Evolutionary conservation across 2,329 filamentous ascomycete species (phyloP).

Genomic region (Penicillium glabrum): DNA sequence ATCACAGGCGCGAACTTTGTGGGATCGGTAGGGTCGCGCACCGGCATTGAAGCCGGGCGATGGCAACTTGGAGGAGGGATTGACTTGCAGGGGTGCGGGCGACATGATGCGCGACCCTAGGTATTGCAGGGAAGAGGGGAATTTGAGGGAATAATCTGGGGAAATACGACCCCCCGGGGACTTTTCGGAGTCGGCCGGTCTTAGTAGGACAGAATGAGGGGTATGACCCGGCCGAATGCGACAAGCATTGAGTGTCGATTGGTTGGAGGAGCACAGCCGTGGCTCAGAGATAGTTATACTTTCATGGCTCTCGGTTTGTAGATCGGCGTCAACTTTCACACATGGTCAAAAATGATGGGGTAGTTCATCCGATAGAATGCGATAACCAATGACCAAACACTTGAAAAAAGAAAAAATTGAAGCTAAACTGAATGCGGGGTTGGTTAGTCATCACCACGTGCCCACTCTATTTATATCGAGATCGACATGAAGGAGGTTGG

Average conservation of each 20-base stretch:
- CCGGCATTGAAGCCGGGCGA: conserved; percentile 42
- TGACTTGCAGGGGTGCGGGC: conserved; percentile 30
- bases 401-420: neutral
- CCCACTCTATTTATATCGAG: conserved; percentile 17
- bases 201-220: conserved; percentile 21
- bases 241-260: conserved; percentile 7
- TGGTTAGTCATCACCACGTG: conserved; percentile 18
- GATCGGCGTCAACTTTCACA: neutral
- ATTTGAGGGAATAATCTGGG: conserved; percentile 13
- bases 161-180: conserved; percentile 14
- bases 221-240: conserved; percentile 20
- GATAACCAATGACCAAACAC: neutral
- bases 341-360: neutral
- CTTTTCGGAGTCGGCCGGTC: conserved; percentile 26
- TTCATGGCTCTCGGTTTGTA: neutral
- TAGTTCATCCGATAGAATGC: neutral
- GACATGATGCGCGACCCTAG: conserved; percentile 31
- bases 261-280: conserved; percentile 7
- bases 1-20: conserved; percentile 61
- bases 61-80: conserved; percentile 32
- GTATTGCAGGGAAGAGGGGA: conserved; percentile 4
- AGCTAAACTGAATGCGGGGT: conserved; percentile 12
- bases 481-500: conserved; percentile 19
- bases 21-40: conserved; percentile 60
- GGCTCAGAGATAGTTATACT: conserved; percentile 7